Conservation (phyloP, 2,329 filamentous ascomycete genomes). For the Tolypocladium guangdongense region DNA sequence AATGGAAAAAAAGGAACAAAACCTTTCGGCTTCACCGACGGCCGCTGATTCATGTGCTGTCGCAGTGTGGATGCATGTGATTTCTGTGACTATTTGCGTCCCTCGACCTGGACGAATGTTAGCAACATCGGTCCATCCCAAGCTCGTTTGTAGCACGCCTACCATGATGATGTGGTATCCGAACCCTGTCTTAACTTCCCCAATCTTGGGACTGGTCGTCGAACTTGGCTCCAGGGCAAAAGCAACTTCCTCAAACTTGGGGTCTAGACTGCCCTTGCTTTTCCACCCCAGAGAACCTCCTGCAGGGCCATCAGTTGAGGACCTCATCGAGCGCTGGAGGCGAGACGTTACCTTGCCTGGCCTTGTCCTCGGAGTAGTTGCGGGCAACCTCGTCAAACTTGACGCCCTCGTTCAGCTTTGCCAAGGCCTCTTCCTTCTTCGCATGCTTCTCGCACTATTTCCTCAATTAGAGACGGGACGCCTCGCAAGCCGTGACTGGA, state of each 20-base stretch:
- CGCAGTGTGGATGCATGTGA: slow-evolving; percentile 4
- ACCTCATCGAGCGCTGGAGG: neutral
- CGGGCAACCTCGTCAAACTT: slow-evolving; percentile 68
- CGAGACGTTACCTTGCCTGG: slow-evolving; percentile 40
- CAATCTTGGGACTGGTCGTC: slow-evolving; percentile 52
- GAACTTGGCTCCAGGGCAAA: slow-evolving; percentile 58
- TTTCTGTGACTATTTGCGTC: slow-evolving; percentile 22
- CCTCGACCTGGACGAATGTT: slow-evolving; percentile 22
- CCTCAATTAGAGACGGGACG: neutral
- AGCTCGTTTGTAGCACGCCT: slow-evolving; percentile 3
- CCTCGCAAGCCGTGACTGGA: neutral
- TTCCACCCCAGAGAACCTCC: slow-evolving; percentile 67
- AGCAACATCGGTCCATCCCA: neutral
- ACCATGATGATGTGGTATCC: slow-evolving; percentile 80
- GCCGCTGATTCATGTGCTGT: neutral
- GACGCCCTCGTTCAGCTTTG: slow-evolving; percentile 52
- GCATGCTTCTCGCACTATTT: slow-evolving; percentile 58
- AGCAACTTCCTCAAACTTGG: slow-evolving; percentile 62
- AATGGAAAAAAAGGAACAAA: slow-evolving; percentile 29
- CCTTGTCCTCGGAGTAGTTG: slow-evolving; percentile 68
- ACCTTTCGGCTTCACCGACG: slow-evolving; percentile 4
- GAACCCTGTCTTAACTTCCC: slow-evolving; percentile 61
- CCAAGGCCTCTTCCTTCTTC: slow-evolving; percentile 68
- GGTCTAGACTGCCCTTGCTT: slow-evolving; percentile 53
- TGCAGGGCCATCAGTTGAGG: slow-evolving; percentile 15